These are phyloP conservation scores for Metschnikowia lunata DNA, from an alignment of 805 yeast species.

Conservation along the genomic window DNA sequence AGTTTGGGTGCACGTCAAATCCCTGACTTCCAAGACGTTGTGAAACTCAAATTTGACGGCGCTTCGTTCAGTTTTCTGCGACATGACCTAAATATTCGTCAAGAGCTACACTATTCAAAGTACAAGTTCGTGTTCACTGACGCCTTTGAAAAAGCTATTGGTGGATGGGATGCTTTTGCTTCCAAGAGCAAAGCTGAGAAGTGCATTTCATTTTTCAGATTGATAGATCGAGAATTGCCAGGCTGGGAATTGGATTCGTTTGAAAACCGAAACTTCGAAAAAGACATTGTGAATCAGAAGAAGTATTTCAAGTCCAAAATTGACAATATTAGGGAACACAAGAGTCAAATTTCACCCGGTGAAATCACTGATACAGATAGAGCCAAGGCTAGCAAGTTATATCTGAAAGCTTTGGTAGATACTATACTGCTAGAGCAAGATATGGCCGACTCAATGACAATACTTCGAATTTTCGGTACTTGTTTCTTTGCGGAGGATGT, in stretches of 20 bases:
- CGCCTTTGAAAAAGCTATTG: slow-evolving; percentile 5
- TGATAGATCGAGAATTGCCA: slow-evolving; percentile 10
- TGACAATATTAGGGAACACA: slow-evolving; percentile 3
- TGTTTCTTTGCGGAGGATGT: slow-evolving; percentile 11
- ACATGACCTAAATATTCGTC: slow-evolving; percentile 7
- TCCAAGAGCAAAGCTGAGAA: slow-evolving; percentile 5
- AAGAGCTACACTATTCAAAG: slow-evolving; percentile 11
- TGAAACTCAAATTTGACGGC: neutral
- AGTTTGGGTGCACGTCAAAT: slow-evolving; percentile 4
- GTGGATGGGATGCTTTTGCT: slow-evolving; percentile 13
- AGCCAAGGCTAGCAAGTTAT: slow-evolving; percentile 1
- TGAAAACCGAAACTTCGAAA: slow-evolving; percentile 8
- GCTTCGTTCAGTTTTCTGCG: slow-evolving; percentile 2
- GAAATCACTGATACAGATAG: slow-evolving; percentile 5
- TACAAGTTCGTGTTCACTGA: slow-evolving; percentile 12
- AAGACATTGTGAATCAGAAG: slow-evolving; percentile 10
- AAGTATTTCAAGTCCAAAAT: slow-evolving; percentile 3
- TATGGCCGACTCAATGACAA: slow-evolving; percentile 18
- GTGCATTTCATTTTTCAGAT: slow-evolving; percentile 11
- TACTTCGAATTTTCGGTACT: slow-evolving; percentile 14
- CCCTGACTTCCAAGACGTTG: neutral
- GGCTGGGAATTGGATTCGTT: slow-evolving; percentile 10
- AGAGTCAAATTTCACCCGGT: neutral
- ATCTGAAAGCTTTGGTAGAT: neutral
- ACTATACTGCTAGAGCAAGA: slow-evolving; percentile 10